These are phyloP conservation scores for Pleurotus ostreatus DNA, from an alignment of 768 basidiomycete species.

Conservation along the genomic window DNA sequence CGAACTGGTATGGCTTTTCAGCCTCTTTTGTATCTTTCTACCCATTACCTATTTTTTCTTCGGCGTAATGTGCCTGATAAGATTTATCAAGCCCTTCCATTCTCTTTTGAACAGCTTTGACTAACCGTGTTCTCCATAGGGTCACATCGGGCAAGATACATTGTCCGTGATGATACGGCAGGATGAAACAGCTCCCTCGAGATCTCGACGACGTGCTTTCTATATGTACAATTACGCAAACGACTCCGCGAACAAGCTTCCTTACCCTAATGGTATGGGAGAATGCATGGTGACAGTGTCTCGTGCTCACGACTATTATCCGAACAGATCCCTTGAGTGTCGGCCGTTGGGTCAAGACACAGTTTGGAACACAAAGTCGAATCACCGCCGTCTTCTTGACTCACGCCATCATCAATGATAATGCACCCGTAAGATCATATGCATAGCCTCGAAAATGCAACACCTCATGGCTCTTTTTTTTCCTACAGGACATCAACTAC, in stretches of 20 bases:
- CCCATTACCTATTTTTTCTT: background rate
- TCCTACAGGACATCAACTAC: background rate
- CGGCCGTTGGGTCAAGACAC: slow-evolving; percentile 55
- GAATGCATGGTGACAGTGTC: background rate
- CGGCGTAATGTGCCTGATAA: background rate
- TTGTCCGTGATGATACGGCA: slow-evolving; percentile 70
- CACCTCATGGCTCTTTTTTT: background rate
- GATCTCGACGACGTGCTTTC: slow-evolving; percentile 54
- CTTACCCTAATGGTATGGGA: slow-evolving; percentile 54
- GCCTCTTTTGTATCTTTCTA: slow-evolving; percentile 7
- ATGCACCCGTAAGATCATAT: slow-evolving; percentile 33
- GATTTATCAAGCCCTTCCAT: slow-evolving; percentile 2
- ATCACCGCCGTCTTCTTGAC: slow-evolving; percentile 67
- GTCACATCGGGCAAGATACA: slow-evolving; percentile 69
- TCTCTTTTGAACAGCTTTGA: slow-evolving; percentile 7
- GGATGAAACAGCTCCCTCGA: slow-evolving; percentile 60
- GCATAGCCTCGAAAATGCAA: slow-evolving; percentile 3
- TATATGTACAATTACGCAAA: slow-evolving; percentile 33
- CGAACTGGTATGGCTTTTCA: slow-evolving; percentile 9
- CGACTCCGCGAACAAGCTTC: slow-evolving; percentile 44
- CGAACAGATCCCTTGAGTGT: slow-evolving; percentile 50
- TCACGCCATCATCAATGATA: slow-evolving; percentile 71
- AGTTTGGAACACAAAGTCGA: slow-evolving; percentile 52
- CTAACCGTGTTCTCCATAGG: slow-evolving; percentile 32
- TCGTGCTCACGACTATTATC: slow-evolving; percentile 6